Base-by-base conservation (phyloP, 192 early-diverging fungal species). In the Backusella liffmaniae region DNA sequence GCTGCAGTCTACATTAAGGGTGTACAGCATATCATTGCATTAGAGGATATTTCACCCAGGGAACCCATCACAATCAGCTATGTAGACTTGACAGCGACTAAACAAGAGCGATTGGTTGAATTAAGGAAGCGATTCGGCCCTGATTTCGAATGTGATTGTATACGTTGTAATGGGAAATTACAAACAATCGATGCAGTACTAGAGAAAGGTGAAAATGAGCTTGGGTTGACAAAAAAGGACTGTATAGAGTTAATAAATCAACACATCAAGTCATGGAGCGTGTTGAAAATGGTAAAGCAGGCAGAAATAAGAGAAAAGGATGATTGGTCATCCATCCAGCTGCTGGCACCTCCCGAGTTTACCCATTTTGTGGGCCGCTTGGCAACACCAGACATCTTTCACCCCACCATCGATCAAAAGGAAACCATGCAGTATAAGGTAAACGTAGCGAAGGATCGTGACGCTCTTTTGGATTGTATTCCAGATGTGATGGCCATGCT, bases 41-140 rank as follows among this genome's bases (percentile, higher is more conserved):
- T 91, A 2, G 78, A 86, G 49, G 86, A 88, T 74, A 84, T 93
- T 46, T 72, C 67, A 2, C 16, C 78, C 0, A 88, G 87, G 0
- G 84, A 90, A 49, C 89, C 89, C 75, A 81, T 93, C 6, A 84
- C 83, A 3, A 82, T 86, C 1, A 80, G 89, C 5, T 93, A 93
- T 78, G 80, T 90, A 15, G 92, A 93, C 75, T 80, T 81, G 9
- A 85, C 81, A 16, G 71, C 56, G 23, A 71, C 68, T 18, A 78
- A 82, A 29, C 66, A 12, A 53, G 71, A 70, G 26, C 67, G 78
- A 32, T 44, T 21, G 6, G 29, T 49, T 13, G 74, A 59, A 26
- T 23, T 79, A 30, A 37, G 39, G 35, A 66, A 62, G 5, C 73
- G 74, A 21, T 79, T 75, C 41, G 73, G 73, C 26, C 69, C 67